Evolutionary conservation across 1,284 basidiomycete genomes (phyloP).

Genomic region (Irpex sp.): DNA sequence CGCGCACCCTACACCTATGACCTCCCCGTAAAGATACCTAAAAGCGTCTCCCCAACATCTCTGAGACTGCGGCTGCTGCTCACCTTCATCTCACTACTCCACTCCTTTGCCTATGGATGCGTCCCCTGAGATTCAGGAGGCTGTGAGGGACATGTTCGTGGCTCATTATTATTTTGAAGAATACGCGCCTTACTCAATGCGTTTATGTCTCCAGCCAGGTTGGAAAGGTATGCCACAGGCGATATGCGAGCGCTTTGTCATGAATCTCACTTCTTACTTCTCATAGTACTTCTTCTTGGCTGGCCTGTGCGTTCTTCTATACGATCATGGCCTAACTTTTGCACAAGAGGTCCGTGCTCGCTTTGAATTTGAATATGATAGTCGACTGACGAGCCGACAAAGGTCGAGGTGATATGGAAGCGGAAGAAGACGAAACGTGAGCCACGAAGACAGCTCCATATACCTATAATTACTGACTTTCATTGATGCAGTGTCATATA

Average conservation of each 20-base stretch:
- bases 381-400: background rate
- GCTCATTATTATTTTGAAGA: background rate
- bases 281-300: background rate
- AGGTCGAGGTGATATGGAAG: background rate
- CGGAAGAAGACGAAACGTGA: background rate
- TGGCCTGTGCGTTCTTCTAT: background rate
- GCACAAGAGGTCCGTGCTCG: background rate
- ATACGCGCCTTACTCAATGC: background rate
- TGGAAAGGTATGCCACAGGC: background rate
- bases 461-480: background rate
- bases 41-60: background rate
- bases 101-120: background rate
- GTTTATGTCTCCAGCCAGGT: background rate
- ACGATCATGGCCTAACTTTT: background rate
- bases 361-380: background rate
- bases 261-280: too few species aligned
- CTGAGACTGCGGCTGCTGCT: too few species aligned
- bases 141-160: background rate
- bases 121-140: background rate
- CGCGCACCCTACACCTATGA: background rate
- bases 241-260: too few species aligned
- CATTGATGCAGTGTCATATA: background rate
- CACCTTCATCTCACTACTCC: background rate
- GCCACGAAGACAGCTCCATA: background rate
- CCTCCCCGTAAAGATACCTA: background rate